phyloP scores from a whole-genome alignment of 148 eudicot genomes.

The Nepenthes mirabilis region DNA sequence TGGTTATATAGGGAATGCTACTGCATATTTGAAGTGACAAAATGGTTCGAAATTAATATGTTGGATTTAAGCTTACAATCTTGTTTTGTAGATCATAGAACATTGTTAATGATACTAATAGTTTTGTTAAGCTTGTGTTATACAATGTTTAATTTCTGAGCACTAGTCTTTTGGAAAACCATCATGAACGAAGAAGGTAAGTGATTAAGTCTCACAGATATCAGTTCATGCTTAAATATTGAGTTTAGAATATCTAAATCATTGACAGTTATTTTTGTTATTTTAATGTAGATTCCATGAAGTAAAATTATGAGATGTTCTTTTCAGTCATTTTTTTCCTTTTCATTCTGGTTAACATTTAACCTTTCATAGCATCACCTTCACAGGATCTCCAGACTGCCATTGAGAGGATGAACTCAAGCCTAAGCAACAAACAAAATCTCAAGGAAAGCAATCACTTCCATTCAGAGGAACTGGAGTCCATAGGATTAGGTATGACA shows the following conservation, averaged over 20 bases:
- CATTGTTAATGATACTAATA: background rate
- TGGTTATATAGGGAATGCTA: no score
- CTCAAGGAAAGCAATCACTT: conserved; percentile 23
- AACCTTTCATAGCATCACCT: conserved; percentile 1
- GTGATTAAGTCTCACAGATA: no score
- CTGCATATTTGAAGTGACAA: no score
- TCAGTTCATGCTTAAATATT: no score
- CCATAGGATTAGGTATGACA: conserved; percentile 55
- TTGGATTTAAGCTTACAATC: no score
- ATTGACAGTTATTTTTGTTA: no score
- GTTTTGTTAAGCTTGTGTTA: background rate
- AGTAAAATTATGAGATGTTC: background rate
- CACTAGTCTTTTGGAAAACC: no score
- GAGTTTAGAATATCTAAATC: no score
- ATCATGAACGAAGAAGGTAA: no score
- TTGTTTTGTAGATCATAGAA: background rate
- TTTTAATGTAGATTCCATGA: no score
- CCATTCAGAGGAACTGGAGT: conserved; percentile 54
- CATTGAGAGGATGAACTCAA: conserved; percentile 58
- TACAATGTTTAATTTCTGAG: background rate
- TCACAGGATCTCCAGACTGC: conserved; percentile 57
- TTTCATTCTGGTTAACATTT: background rate
- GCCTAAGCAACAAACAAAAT: conserved; percentile 18
- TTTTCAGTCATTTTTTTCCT: background rate
- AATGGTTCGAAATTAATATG: no score